Base-by-base conservation (phyloP, 495 filamentous ascomycete species). In the Rostrohypoxylon terebratum region DNA sequence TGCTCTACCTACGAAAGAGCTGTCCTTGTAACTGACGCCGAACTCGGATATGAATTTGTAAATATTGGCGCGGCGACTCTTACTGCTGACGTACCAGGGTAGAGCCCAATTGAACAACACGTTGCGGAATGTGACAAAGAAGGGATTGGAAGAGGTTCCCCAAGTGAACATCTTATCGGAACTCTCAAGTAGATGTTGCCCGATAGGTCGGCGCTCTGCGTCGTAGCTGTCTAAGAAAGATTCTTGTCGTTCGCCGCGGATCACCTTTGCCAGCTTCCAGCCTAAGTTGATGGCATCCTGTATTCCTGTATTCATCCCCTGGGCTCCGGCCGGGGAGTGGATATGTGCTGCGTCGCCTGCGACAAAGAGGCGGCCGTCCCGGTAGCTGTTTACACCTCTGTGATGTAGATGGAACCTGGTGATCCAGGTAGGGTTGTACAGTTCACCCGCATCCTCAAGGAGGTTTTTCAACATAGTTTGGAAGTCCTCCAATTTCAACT, bases 241-340 rank as follows among this genome's bases (percentile, higher is more conserved):
- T 3, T 75, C 68, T 0, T 40, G 40, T 6, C 63, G 64, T 38
- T 75, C 54, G 13, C 61, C 69, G 0, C 57, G 59, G 18, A 86
- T 66, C 13, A 79, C 80, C n/a, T 72, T 65, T 0, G 76, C 80
- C 16, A 87, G 73, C 66, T 86, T 86, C 88, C 88, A 90, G 4
- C 85, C 86, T 0, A 90, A 77, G 59, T 89, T 88, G 53, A 87
- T 76, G 0, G 86, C 77, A 51, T 90, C 87, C 40, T 85, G 81
- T 28, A 89, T 86, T 1, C 88, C 87, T 0, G 83, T 85, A 71
- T 90, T 90, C 83, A 90, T 86, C 3, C 87, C 88, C 59, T 87
- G 86, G 0, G 84, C 87, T 0, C 85, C 87, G 0, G 82, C 81
- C 0, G 87, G 86, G 20, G 82, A 84, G 71, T 88, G 85, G 42